Percentiles rank a stretch among this genome's conserved stretches.
Conservation (phyloP, 2,329 filamentous ascomycete species). For the Ascochyta koolunga region DNA sequence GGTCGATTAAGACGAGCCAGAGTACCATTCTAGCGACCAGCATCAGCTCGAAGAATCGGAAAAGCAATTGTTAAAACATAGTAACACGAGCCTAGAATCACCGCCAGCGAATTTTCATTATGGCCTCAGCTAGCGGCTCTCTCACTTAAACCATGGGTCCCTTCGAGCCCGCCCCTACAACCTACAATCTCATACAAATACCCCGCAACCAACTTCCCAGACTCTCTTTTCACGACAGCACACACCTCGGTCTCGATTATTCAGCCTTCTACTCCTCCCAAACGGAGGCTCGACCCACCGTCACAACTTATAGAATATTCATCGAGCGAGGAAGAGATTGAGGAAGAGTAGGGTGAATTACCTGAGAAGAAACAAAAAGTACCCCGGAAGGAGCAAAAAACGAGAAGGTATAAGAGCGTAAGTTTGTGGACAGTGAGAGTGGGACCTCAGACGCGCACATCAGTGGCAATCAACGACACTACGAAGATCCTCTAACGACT, state of each 20-base stretch:
- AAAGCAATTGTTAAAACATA: neutral
- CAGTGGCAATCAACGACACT: neutral
- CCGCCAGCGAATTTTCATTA: neutral
- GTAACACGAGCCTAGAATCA: neutral
- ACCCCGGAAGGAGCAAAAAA: neutral
- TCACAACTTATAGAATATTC: neutral
- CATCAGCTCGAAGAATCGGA: neutral
- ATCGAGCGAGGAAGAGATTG: neutral
- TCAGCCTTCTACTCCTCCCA: no score
- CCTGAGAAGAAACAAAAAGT: no score
- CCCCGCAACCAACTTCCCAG: neutral
- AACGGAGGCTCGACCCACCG: no score
- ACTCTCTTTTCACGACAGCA: neutral
- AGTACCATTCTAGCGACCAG: neutral
- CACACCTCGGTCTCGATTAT: neutral
- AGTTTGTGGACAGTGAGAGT: neutral
- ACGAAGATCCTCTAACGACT: neutral
- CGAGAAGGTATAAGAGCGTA: neutral
- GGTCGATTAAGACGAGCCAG: neutral
- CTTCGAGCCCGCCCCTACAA: neutral
- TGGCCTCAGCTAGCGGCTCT: neutral
- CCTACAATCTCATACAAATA: neutral
- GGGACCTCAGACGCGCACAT: neutral
- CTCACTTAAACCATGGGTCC: neutral
- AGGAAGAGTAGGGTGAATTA: neutral